Conservation (phyloP, 2,329 filamentous ascomycete species). For the Claviceps sp. region DNA sequence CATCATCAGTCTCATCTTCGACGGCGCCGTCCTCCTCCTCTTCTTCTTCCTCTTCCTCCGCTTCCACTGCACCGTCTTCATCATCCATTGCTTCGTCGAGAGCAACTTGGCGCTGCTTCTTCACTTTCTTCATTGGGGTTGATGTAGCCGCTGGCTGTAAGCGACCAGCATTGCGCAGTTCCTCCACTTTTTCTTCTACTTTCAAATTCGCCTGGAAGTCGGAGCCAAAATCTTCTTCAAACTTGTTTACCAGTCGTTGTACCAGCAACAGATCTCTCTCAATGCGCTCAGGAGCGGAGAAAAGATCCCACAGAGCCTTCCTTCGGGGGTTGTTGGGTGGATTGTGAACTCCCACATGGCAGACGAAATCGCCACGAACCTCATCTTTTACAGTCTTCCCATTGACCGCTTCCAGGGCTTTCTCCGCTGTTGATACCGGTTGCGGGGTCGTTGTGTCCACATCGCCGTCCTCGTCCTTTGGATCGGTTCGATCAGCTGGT, state of each 20-base stretch:
- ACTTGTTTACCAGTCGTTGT: conserved; percentile 66
- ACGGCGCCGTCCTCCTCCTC: conserved; percentile 69
- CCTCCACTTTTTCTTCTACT: conserved; percentile 78
- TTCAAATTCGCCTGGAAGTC: conserved; percentile 64
- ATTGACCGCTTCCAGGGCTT: conserved; percentile 86
- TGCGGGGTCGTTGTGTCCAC: conserved; percentile 40
- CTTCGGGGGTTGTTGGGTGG: conserved; percentile 76
- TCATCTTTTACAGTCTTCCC: conserved; percentile 95
- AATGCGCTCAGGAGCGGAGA: conserved; percentile 85
- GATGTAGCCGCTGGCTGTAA: conserved; percentile 52
- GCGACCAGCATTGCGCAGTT: conserved; percentile 60
- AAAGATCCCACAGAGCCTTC: conserved; percentile 93
- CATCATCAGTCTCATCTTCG: conserved; percentile 81
- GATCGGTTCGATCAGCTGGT: conserved; percentile 58
- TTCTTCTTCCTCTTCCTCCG: conserved; percentile 56
- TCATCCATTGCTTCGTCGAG: conserved; percentile 51
- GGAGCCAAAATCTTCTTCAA: conserved; percentile 71
- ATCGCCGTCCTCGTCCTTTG: conserved; percentile 54
- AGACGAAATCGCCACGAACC: conserved; percentile 87
- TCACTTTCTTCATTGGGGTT: conserved; percentile 41
- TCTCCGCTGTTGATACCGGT: conserved; percentile 55
- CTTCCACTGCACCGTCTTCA: conserved; percentile 51
- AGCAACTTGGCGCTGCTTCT: conserved; percentile 45
- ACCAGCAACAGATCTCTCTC: conserved; percentile 80
- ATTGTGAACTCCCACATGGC: conserved; percentile 91